Evolutionary conservation across 2,329 filamentous ascomycete species (phyloP).

Genomic region (Chaetomiaceae sp.): DNA sequence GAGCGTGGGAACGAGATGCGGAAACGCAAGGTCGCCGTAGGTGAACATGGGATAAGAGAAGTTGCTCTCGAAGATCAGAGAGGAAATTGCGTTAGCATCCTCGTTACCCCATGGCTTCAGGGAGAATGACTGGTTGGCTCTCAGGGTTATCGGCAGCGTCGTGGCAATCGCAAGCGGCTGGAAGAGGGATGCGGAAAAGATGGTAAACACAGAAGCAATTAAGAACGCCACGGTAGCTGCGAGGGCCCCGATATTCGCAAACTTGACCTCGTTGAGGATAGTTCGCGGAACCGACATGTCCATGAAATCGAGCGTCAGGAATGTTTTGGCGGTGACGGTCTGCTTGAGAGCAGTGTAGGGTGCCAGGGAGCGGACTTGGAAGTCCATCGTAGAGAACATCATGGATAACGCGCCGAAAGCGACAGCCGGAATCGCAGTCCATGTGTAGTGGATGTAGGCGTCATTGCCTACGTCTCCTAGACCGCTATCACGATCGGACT

Average conservation of each 20-base stretch:
- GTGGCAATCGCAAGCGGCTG: neutral
- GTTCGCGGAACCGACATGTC: constrained; percentile 3
- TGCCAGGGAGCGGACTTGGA: neutral
- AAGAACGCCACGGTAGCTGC: neutral
- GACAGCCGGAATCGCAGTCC: constrained; percentile 1
- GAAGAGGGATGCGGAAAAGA: constrained; percentile 1
- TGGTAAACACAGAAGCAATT: neutral
- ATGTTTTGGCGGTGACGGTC: neutral
- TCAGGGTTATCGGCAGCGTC: neutral
- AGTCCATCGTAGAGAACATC: neutral
- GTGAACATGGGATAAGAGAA: neutral
- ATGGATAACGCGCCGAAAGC: neutral
- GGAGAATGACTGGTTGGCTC: neutral
- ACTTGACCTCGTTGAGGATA: neutral
- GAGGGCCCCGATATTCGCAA: neutral
- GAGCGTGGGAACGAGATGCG: neutral
- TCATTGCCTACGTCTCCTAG: neutral
- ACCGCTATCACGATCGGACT: neutral
- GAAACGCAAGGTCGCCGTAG: constrained; percentile 1
- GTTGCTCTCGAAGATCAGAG: constrained; percentile 1
- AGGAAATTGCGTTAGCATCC: neutral
- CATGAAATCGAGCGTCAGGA: neutral
- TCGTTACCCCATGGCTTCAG: neutral
- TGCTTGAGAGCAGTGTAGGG: neutral
- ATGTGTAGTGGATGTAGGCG: neutral